Base-by-base conservation (phyloP, 169 alveolate genomes). In the Plasmodium knowlesi region DNA sequence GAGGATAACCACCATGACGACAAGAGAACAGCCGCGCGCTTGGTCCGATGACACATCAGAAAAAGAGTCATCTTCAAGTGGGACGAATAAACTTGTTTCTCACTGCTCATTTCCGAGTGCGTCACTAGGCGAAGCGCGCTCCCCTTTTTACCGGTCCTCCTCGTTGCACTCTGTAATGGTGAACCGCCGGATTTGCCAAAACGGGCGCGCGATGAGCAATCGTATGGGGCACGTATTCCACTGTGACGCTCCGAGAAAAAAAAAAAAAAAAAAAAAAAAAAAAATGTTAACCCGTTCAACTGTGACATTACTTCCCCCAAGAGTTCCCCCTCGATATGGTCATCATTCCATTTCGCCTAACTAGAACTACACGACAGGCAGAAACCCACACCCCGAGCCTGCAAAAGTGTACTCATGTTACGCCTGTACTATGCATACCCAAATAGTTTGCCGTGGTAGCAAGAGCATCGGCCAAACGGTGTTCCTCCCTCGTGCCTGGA, bases 251-350 rank as follows among this genome's bases (percentile, higher is more conserved):
- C 28, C 28, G 32, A 61, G 14, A 61, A 61, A 61, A 61, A 61
- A 57, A 57, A 61, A 61, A 61, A 61, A 57, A 57, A 57, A 61
- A 61, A 61, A 61, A 67, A 67, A 67, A 67, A 67, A 67, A 67
- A 67, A 67, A 67, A 67, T 4, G 74, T n/a, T 61, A 25, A 61
- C 74, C 32, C n/a, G n/a, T 9, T 25, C 16, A 67, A 8, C 30
- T 67, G 25, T 67, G n/a, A 19, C 16, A 28, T 12, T 67, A 19
- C n/a, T 50, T 50, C 61, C 25, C 61, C 9, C 34, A 67, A 25
- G 41, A n/a, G 76, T 19, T 4, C 37, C 30, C 30, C 76, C 32
- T 9, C 37, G 19, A 28, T 28, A 8, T 19, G 5, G 41, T 25
- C 37, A 28, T 67, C 14, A 25, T 37, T 67, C 30, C n/a, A 28